phyloP scores from a whole-genome alignment of 139 green algal genomes.

The Prasinococcaceae sp. region DNA sequence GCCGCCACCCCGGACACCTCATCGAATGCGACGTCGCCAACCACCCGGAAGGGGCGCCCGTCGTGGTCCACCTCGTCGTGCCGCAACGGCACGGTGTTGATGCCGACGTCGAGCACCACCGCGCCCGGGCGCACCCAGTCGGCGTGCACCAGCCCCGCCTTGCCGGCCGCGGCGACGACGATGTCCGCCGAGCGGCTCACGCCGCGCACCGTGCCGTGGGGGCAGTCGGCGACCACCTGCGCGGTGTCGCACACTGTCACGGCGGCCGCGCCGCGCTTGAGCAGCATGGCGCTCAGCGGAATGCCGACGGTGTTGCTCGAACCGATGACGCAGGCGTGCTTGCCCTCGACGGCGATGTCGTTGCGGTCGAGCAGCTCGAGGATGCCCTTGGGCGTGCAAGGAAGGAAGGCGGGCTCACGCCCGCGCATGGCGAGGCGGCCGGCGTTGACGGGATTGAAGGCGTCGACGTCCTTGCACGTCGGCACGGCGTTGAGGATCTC shows the following conservation, averaged over 20 bases:
- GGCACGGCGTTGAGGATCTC: constrained; percentile 59
- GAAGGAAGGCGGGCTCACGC: constrained; percentile 3
- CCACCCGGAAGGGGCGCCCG: constrained; percentile 50
- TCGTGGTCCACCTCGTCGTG: constrained; percentile 16
- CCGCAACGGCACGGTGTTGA: constrained; percentile 57
- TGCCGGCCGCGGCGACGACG: constrained; percentile 18
- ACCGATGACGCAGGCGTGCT: constrained; percentile 73
- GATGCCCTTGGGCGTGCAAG: not conserved
- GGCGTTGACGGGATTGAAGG: constrained; percentile 91
- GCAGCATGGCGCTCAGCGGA: constrained; percentile 67
- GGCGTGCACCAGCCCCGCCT: constrained; percentile 24
- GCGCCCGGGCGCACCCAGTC: constrained; percentile 86
- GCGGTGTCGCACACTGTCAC: constrained; percentile 50
- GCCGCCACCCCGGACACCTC: constrained; percentile 39
- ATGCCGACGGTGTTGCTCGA: constrained; percentile 85
- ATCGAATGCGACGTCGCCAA: constrained; percentile 72
- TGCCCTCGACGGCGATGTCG: constrained; percentile 41
- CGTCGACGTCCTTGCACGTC: constrained; percentile 92
- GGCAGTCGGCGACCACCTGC: constrained; percentile 11
- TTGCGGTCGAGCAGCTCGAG: constrained; percentile 73
- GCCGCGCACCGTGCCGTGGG: not conserved
- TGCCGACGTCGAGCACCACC: constrained; percentile 87
- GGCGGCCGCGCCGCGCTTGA: constrained; percentile 49
- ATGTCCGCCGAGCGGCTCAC: constrained; percentile 14
- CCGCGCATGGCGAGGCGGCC: constrained; percentile 64